Percentiles rank a stretch among this genome's conserved stretches.
Evolutionary conservation across 352 stramenopile species (phyloP).

Genomic region (Phytophthora fragariaefolia): DNA sequence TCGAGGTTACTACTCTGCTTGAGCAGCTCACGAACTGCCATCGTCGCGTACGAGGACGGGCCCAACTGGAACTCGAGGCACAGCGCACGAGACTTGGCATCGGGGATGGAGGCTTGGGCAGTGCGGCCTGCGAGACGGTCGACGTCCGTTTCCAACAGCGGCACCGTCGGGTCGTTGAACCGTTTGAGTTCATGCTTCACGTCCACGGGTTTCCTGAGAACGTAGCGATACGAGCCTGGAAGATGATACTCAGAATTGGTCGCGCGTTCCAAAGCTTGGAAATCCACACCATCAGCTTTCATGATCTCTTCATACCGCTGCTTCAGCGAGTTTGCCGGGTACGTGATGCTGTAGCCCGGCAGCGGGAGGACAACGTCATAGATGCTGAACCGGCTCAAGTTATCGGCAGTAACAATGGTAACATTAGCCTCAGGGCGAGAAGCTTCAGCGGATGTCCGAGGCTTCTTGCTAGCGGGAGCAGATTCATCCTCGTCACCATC

Average conservation of each 20-base stretch:
- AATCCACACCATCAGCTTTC: constrained; percentile 67
- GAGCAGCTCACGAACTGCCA: constrained; percentile 96
- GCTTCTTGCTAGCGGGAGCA: constrained; percentile 30
- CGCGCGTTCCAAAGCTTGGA: constrained; percentile 62
- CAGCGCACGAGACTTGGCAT: constrained; percentile 66
- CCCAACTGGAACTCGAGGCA: constrained; percentile 87
- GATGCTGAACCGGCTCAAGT: constrained; percentile 91
- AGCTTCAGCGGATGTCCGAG: constrained; percentile 46
- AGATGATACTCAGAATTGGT: constrained; percentile 92
- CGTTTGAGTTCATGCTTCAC: constrained; percentile 92
- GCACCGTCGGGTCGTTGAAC: constrained; percentile 93
- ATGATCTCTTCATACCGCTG: constrained; percentile 71
- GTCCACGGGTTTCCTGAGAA: constrained; percentile 90
- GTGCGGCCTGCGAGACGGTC: constrained; percentile 58
- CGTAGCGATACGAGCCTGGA: constrained; percentile 93
- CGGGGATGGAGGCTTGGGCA: constrained; percentile 55
- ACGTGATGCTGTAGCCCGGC: constrained; percentile 91
- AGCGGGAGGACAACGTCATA: constrained; percentile 97
- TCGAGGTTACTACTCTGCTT: constrained; percentile 91
- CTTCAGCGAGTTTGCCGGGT: constrained; percentile 88
- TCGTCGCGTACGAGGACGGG: constrained; percentile 95
- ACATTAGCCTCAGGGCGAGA: constrained; percentile 31
- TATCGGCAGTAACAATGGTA: constrained; percentile 85
- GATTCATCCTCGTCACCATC: constrained; percentile 34
- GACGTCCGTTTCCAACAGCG: constrained; percentile 95